Conservation (phyloP, 2,329 filamentous ascomycete species). For the Leptosphaerulina australis region DNA sequence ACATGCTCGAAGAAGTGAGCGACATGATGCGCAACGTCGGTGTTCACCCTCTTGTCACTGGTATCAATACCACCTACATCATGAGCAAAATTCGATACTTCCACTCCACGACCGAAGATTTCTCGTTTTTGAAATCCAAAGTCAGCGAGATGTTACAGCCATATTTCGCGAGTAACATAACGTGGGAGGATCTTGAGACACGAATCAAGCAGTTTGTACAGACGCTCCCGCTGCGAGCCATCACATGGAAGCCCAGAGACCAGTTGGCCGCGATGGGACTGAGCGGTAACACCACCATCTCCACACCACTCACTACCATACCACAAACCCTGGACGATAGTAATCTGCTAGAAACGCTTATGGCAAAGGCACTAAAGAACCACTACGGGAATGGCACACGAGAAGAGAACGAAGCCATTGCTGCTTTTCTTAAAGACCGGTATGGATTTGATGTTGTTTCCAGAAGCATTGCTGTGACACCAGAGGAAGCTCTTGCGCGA, state of each 20-base stretch:
- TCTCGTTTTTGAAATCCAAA: slow-evolving; percentile 3
- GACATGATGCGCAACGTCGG: slow-evolving; percentile 22
- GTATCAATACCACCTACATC: slow-evolving; percentile 31
- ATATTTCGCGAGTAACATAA: slow-evolving; percentile 21
- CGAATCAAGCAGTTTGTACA: slow-evolving; percentile 29
- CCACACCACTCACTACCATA: slow-evolving; percentile 1
- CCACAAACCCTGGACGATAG: slow-evolving; percentile 16
- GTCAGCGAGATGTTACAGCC: slow-evolving; percentile 24
- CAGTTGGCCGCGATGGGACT: slow-evolving; percentile 35
- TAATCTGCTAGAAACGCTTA: slow-evolving; percentile 23
- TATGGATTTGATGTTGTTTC: slow-evolving; percentile 25
- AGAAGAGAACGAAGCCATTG: slow-evolving; percentile 29
- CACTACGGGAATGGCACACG: slow-evolving; percentile 26
- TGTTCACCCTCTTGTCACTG: slow-evolving; percentile 34
- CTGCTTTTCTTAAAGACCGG: slow-evolving; percentile 23
- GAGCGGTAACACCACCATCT: slow-evolving; percentile 17
- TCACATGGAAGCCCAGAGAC: slow-evolving; percentile 27
- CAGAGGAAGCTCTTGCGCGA: slow-evolving; percentile 3
- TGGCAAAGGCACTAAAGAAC: slow-evolving; percentile 31
- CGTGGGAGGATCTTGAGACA: slow-evolving; percentile 24
- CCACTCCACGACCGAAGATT: slow-evolving; percentile 1
- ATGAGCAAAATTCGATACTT: slow-evolving; percentile 27
- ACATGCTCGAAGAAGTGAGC: neutral
- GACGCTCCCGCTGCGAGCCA: slow-evolving; percentile 26
- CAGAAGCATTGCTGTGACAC: neutral